Percentiles rank a stretch among this genome's conserved stretches.
phyloP scores from a whole-genome alignment of 2,329 filamentous ascomycete species.

The Verticillium dahliae region DNA sequence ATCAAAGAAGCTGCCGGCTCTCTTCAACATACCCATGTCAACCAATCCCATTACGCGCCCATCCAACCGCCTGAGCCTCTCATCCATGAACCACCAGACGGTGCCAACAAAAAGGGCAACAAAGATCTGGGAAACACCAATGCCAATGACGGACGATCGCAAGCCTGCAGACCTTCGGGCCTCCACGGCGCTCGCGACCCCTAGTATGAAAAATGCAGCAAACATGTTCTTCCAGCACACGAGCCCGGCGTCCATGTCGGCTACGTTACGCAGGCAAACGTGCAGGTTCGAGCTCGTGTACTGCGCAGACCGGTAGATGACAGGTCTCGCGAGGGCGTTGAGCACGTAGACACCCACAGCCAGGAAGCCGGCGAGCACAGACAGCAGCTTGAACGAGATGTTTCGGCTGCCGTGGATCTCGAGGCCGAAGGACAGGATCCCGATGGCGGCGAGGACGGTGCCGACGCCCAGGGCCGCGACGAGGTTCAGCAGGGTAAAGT shows the following conservation, averaged over 20 bases:
- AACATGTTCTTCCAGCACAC: constrained; percentile 31
- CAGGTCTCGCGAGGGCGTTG: constrained; percentile 31
- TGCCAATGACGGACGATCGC: constrained; percentile 28
- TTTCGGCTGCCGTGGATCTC: constrained; percentile 28
- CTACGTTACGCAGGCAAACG: constrained; percentile 36
- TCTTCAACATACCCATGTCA: constrained; percentile 35
- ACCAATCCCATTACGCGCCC: constrained; percentile 40
- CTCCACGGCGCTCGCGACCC: constrained; percentile 28
- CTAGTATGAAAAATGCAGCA: constrained; percentile 36
- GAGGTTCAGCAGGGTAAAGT: constrained; percentile 20
- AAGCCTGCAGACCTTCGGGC: constrained; percentile 23
- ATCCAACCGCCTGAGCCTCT: constrained; percentile 34
- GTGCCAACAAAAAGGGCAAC: constrained; percentile 24
- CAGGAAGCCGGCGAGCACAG: constrained; percentile 39
- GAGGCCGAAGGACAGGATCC: constrained; percentile 38
- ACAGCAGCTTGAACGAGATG: constrained; percentile 31
- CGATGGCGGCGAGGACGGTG: constrained; percentile 29
- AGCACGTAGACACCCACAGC: constrained; percentile 34
- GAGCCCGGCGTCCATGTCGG: constrained; percentile 41
- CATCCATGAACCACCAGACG: constrained; percentile 35
- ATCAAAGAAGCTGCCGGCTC: constrained; percentile 39
- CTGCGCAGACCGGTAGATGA: constrained; percentile 39
- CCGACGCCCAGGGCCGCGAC: constrained; percentile 27
- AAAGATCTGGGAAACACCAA: constrained; percentile 33
- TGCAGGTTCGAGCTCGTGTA: constrained; percentile 41